These are phyloP conservation scores for Hippophae tibetana DNA, from an alignment of 306 rosid species.

Conservation along the genomic window DNA sequence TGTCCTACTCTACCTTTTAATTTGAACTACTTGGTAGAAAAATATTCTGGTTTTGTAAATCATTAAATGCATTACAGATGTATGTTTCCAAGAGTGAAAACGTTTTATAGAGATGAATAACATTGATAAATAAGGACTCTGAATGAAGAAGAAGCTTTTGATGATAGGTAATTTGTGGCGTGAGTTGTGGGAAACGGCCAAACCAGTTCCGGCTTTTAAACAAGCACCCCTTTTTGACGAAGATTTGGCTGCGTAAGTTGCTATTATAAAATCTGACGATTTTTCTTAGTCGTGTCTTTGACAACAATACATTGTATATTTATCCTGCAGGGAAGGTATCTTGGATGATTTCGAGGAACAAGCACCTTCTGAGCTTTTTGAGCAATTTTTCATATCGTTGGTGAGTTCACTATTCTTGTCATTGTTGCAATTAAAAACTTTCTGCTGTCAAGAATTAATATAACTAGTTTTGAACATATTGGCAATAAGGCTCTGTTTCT, in stretches of 20 bases:
- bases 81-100: too few species aligned
- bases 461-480: too few species aligned
- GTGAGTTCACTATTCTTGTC: constrained; percentile 42
- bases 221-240: constrained; percentile 95
- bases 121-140: not conserved
- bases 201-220: constrained; percentile 90
- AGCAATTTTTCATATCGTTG: constrained; percentile 71
- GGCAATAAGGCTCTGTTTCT: too few species aligned
- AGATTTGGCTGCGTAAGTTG: constrained; percentile 90
- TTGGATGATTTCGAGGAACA: constrained; percentile 67
- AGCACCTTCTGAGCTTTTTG: constrained; percentile 69
- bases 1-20: too few species aligned
- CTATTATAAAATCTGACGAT: constrained; percentile 6
- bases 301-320: constrained; percentile 12
- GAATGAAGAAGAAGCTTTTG: constrained; percentile 9
- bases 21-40: too few species aligned
- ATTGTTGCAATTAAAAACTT: not conserved
- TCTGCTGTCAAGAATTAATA: too few species aligned
- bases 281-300: not conserved
- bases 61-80: too few species aligned
- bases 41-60: too few species aligned
- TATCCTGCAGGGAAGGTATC: constrained; percentile 80
- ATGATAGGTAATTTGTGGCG: constrained; percentile 89
- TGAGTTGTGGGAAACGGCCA: constrained; percentile 87
- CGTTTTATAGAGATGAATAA: too few species aligned